Evolutionary conservation across 2,329 filamentous ascomycete genomes (phyloP).

Genomic region (Penicillium sp.): DNA sequence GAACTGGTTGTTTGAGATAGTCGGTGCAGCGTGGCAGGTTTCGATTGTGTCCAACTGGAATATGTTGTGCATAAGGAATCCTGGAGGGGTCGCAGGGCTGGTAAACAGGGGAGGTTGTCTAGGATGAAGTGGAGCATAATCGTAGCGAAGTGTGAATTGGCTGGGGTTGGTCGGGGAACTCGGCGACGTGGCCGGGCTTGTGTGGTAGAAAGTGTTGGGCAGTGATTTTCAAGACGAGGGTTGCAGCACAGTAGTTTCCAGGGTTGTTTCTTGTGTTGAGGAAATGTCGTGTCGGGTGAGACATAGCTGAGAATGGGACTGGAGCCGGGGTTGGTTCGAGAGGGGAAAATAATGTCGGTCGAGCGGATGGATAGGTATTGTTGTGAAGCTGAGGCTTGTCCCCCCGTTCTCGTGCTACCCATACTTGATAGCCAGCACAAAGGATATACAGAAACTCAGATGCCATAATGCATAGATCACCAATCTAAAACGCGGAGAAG

Average conservation of each 20-base stretch:
- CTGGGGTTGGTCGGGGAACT: not conserved
- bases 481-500: slow-evolving; percentile 7
- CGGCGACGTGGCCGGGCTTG: not conserved
- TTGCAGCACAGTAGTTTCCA: not conserved
- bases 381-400: not conserved
- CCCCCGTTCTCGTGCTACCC: slow-evolving; percentile 3
- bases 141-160: not conserved
- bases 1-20: not conserved
- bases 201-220: not conserved
- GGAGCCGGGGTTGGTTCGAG: not conserved
- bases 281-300: not conserved
- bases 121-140: not conserved
- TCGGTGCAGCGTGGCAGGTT: not conserved
- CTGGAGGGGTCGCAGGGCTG: not conserved
- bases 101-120: not conserved
- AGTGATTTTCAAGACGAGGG: not conserved
- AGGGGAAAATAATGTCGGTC: not conserved
- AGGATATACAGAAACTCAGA: not conserved
- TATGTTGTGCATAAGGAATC: not conserved
- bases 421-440: slow-evolving; percentile 1
- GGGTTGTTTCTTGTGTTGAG: not conserved
- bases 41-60: not conserved
- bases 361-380: not conserved
- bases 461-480: slow-evolving; percentile 6
- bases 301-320: not conserved